Evolutionary conservation across 2,329 filamentous ascomycete genomes (phyloP), one percentile per base, ranked within the genome.

Genomic region (Fusarium sp.): DNA sequence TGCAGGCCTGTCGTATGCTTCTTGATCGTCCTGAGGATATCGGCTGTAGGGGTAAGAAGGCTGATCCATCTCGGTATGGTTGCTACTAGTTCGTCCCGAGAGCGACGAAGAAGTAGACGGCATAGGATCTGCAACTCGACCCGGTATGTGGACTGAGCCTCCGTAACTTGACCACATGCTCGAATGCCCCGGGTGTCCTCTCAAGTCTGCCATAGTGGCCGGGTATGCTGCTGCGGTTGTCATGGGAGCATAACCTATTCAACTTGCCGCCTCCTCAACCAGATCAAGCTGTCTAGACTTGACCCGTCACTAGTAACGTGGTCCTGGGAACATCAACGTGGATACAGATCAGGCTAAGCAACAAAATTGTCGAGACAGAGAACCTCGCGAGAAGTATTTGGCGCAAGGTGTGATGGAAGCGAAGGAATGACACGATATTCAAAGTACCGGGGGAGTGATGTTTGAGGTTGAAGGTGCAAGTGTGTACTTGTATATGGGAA

Each of bases 161-260:
- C 82, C 83, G 79, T 89, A 89, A 80, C 82, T 86, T 73, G 85
- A 81, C 87, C 87, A 89, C 73, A 89, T 79, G 78, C 82, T 84
- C 74, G 84, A 82, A 79, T 88, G 86, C 77, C 84, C 79, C 75
- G 85, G 80, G 79, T 89, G 87, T 77, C 82, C 81, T 84, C 88
- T 88, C 82, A 89, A 78, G 78, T 89, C 87, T 85, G 87, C 85
- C 87, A 89, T 89, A 77, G 83, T 86, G 77, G 85, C 84, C 81
- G 86, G 84, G 79, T 88, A 87, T 71, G 86, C 86, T 79, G 85
- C 81, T 76, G 85, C 85, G 81, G 86, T 86, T 83, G 86, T 88
- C 85, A 88, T 88, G 84, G 80, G 84, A 82, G 77, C 85, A 86
- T 87, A 76, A 82, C 83, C 76, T 70, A 67, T 63, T 65, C 55